These are phyloP conservation scores for Fusarium proliferatum DNA, from an alignment of 2,329 filamentous ascomycete genomes.

Conservation along the genomic window DNA sequence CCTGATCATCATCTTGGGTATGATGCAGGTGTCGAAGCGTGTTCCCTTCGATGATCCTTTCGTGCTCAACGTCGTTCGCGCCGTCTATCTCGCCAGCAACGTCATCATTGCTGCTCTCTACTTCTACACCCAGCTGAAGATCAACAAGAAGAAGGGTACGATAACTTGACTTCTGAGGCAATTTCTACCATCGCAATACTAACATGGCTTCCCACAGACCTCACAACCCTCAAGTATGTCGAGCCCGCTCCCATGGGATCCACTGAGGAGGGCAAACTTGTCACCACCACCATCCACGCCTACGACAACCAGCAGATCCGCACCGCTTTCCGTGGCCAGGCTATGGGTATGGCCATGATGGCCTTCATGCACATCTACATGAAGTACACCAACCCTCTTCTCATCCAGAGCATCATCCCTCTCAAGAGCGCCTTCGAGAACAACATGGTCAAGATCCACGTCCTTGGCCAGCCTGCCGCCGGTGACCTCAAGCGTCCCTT, in stretches of 20 bases:
- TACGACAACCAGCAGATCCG: constrained; percentile 92
- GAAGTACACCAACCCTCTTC: constrained; percentile 98
- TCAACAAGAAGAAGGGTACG: constrained; percentile 98
- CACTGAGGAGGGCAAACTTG: constrained; percentile 92
- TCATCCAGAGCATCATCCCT: constrained; percentile 98
- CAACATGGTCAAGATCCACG: constrained; percentile 95
- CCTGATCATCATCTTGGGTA: constrained; percentile 92
- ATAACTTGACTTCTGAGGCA: background rate
- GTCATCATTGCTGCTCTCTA: constrained; percentile 87
- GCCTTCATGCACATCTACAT: constrained; percentile 98
- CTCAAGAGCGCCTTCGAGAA: constrained; percentile 95
- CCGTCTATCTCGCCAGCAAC: constrained; percentile 70
- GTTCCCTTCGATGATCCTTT: constrained; percentile 89
- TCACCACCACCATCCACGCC: constrained; percentile 95
- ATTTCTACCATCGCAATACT: constrained; percentile 4
- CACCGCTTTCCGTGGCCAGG: constrained; percentile 85
- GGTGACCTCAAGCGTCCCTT: constrained; percentile 96
- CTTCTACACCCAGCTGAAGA: constrained; percentile 83
- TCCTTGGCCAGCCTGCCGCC: constrained; percentile 85
- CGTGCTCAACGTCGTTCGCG: constrained; percentile 67
- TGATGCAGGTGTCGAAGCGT: constrained; percentile 98
- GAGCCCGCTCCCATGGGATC: constrained; percentile 95
- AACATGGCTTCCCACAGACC: constrained; percentile 67
- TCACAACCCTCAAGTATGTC: constrained; percentile 98
- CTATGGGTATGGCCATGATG: constrained; percentile 99